A percentile compares a stretch with the other conserved stretches of the same genome.
phyloP scores from a whole-genome alignment of 1,284 basidiomycete species.

The Hymenochaete sp. region DNA sequence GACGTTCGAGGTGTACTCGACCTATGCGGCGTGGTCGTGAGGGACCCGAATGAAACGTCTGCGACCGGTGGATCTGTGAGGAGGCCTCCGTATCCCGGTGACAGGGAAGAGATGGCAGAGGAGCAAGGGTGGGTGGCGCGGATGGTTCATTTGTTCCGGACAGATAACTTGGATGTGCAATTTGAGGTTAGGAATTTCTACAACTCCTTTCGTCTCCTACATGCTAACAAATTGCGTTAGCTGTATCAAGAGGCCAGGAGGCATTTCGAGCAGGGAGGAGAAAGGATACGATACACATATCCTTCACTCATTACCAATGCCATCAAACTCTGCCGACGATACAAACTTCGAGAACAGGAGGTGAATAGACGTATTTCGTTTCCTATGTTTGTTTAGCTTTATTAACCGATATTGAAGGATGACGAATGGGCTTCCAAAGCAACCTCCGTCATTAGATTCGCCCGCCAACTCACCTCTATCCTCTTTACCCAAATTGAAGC shows the following conservation, averaged over 20 bases:
- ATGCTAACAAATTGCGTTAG: conserved; percentile 30
- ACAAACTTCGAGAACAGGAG: conserved; percentile 67
- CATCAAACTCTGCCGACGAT: conserved; percentile 84
- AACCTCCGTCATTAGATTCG: conserved; percentile 81
- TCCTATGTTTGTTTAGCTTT: not conserved
- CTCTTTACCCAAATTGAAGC: conserved; percentile 88
- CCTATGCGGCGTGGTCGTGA: conserved; percentile 83
- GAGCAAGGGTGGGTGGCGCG: conserved; percentile 96
- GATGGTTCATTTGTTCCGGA: conserved; percentile 89
- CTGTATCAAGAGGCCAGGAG: conserved; percentile 81
- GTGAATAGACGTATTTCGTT: conserved; percentile 27
- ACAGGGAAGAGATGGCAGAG: conserved; percentile 85
- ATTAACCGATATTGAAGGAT: conserved; percentile 40
- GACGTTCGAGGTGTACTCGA: conserved; percentile 89
- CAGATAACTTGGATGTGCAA: conserved; percentile 76
- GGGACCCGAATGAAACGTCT: conserved; percentile 78
- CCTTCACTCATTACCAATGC: conserved; percentile 86
- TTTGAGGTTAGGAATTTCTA: conserved; percentile 66
- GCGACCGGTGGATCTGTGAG: conserved; percentile 27
- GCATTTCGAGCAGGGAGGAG: conserved; percentile 85
- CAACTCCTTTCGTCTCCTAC: conserved; percentile 1
- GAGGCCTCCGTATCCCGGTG: conserved; percentile 40
- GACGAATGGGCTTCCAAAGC: conserved; percentile 79
- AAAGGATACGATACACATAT: conserved; percentile 90
- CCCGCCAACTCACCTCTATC: conserved; percentile 84